A percentile compares a stretch with the other conserved stretches of the same genome.
Evolutionary conservation across 2,329 filamentous ascomycete genomes (phyloP).

Genomic region (Sordariomycetes sp.): DNA sequence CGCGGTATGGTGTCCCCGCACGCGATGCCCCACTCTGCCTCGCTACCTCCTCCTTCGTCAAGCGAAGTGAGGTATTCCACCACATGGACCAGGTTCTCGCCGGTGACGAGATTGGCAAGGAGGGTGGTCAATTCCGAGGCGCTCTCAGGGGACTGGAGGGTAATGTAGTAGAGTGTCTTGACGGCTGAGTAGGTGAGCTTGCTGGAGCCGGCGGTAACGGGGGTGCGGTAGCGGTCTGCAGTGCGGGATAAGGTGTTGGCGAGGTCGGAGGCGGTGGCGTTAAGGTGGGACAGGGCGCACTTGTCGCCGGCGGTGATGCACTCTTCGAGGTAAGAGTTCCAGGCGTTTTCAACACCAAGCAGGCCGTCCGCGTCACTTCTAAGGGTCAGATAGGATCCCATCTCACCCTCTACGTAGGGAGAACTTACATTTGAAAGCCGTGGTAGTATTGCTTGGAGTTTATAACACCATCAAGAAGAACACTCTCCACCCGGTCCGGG

Average conservation of each 20-base stretch:
- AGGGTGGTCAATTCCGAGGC: constrained; percentile 28
- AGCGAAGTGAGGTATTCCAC: constrained; percentile 12
- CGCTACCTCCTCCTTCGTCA: constrained; percentile 5
- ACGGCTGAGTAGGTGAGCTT: constrained; percentile 37
- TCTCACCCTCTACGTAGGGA: not conserved
- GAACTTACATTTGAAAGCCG: not conserved
- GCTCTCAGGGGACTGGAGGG: constrained; percentile 29
- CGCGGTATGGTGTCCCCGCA: constrained; percentile 19
- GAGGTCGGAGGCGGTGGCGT: constrained; percentile 19
- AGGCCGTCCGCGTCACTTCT: constrained; percentile 9
- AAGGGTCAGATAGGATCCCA: not conserved
- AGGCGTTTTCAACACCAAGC: constrained; percentile 35
- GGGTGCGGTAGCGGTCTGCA: constrained; percentile 27
- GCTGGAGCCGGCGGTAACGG: constrained; percentile 23
- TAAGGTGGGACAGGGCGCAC: constrained; percentile 26
- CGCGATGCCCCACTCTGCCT: constrained; percentile 28
- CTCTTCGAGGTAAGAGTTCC: constrained; percentile 36
- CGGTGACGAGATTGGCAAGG: constrained; percentile 26
- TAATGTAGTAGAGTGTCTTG: constrained; percentile 24
- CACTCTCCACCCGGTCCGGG: constrained; percentile 22
- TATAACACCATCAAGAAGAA: constrained; percentile 22
- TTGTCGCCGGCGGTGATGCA: constrained; percentile 35
- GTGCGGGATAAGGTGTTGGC: constrained; percentile 23
- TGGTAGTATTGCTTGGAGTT: constrained; percentile 18
- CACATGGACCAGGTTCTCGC: constrained; percentile 28